Percentiles rank a stretch among this genome's conserved stretches.
Evolutionary conservation across 805 yeast genomes (phyloP).

Genomic region (Myxozyma nipponensis): DNA sequence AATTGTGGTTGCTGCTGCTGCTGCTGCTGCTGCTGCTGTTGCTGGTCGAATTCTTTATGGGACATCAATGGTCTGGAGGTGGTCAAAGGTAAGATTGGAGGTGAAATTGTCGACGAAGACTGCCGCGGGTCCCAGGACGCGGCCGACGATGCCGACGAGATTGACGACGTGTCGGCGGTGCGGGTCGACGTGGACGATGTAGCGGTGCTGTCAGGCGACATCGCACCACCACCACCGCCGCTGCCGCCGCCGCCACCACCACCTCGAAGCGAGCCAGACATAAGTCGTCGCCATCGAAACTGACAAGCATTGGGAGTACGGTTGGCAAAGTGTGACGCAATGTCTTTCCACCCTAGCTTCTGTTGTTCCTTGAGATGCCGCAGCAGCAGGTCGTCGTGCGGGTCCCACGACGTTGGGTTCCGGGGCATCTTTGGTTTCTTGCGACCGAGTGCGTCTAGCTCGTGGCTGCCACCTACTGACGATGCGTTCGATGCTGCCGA

Average conservation of each 20-base stretch:
- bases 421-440: conserved; percentile 29
- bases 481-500: conserved; percentile 20
- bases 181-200: conserved; percentile 22
- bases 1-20: background rate
- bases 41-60: conserved; percentile 4
- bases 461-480: conserved; percentile 13
- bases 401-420: conserved; percentile 67
- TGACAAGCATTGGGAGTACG: conserved; percentile 88
- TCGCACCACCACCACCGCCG: too few relatives aligned
- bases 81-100: conserved; percentile 13
- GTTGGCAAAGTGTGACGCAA: conserved; percentile 66
- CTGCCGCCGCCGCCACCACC: conserved; percentile 13
- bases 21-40: background rate
- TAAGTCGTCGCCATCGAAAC: conserved; percentile 79
- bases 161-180: conserved; percentile 24
- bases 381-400: conserved; percentile 66
- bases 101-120: conserved; percentile 2
- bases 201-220: conserved; percentile 19
- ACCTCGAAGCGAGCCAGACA: conserved; percentile 42
- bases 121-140: background rate
- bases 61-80: conserved; percentile 11
- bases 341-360: conserved; percentile 86
- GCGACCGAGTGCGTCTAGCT: conserved; percentile 26
- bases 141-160: conserved; percentile 10
- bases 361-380: conserved; percentile 77